A percentile compares a stretch with the other conserved stretches of the same genome.
Evolutionary conservation across 2,329 filamentous ascomycete genomes (phyloP).

Genomic region (Apiospora arundinis): DNA sequence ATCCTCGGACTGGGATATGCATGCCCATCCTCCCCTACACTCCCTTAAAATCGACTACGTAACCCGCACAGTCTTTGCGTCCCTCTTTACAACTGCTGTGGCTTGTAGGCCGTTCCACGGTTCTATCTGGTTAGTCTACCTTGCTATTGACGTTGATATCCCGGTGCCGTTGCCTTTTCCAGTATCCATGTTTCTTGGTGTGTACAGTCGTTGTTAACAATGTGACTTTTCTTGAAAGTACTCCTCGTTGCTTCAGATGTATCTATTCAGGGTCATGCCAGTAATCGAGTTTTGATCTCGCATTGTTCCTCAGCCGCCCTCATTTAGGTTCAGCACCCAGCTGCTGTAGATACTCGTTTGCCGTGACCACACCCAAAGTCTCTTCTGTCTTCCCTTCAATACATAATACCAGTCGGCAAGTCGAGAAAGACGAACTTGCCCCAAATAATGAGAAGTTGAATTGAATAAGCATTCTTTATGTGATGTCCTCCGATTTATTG

Average conservation of each 20-base stretch:
- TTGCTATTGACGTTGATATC: neutral
- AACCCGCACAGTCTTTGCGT: neutral
- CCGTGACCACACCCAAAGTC: neutral
- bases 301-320: neutral
- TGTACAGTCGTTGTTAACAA: neutral
- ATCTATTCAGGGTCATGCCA: neutral
- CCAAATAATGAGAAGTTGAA: accelerated
- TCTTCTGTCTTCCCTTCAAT: neutral
- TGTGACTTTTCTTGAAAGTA: neutral
- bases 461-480: neutral
- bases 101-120: neutral
- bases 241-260: neutral
- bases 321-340: neutral
- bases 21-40: neutral
- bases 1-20: neutral
- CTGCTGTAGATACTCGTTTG: neutral
- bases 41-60: neutral
- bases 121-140: neutral
- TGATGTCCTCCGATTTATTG: neutral
- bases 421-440: no score
- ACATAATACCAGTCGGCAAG: neutral
- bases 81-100: neutral
- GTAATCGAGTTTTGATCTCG: neutral
- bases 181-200: neutral
- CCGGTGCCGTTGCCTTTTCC: neutral